Conservation (phyloP, 2,329 filamentous ascomycete genomes). For the Fusarium liriodendri region DNA sequence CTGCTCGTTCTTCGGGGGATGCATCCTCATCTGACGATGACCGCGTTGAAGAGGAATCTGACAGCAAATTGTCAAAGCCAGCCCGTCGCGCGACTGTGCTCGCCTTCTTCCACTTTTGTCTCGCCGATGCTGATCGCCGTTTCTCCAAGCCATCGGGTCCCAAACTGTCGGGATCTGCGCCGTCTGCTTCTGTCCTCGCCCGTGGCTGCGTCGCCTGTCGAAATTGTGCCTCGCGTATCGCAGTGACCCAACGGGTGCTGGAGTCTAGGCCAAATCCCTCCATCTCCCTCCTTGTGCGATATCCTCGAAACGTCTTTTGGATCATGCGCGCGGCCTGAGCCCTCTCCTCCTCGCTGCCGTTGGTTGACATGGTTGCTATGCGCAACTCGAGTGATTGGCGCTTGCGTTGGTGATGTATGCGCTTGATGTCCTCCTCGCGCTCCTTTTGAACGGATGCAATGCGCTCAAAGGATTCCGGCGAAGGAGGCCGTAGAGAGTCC, state of each 20-base stretch:
- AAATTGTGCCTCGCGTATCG: constrained; percentile 68
- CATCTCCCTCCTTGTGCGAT: constrained; percentile 77
- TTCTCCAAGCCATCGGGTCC: constrained; percentile 14
- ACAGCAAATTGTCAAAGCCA: constrained; percentile 72
- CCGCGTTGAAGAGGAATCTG: constrained; percentile 51
- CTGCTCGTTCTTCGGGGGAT: constrained; percentile 52
- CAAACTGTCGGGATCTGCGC: constrained; percentile 5
- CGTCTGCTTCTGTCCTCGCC: constrained; percentile 43
- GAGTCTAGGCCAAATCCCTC: constrained; percentile 75
- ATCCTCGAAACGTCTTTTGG: constrained; percentile 81
- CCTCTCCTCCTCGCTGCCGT: constrained; percentile 33
- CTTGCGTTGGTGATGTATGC: constrained; percentile 52
- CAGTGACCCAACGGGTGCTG: constrained; percentile 77
- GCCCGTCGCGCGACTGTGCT: constrained; percentile 78
- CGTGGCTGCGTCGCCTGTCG: constrained; percentile 61
- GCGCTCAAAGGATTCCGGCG: constrained; percentile 57
- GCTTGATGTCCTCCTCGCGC: constrained; percentile 57
- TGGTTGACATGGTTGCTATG: constrained; percentile 20
- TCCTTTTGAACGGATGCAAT: constrained; percentile 62
- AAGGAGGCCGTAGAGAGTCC: constrained; percentile 62
- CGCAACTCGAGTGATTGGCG: constrained; percentile 50
- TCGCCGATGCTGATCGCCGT: constrained; percentile 56
- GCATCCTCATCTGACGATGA: constrained; percentile 45
- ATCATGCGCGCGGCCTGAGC: constrained; percentile 66
- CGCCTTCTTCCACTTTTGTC: constrained; percentile 80